These are phyloP conservation scores for Fusarium nodosum DNA, from an alignment of 2,329 filamentous ascomycete species.

Conservation along the genomic window DNA sequence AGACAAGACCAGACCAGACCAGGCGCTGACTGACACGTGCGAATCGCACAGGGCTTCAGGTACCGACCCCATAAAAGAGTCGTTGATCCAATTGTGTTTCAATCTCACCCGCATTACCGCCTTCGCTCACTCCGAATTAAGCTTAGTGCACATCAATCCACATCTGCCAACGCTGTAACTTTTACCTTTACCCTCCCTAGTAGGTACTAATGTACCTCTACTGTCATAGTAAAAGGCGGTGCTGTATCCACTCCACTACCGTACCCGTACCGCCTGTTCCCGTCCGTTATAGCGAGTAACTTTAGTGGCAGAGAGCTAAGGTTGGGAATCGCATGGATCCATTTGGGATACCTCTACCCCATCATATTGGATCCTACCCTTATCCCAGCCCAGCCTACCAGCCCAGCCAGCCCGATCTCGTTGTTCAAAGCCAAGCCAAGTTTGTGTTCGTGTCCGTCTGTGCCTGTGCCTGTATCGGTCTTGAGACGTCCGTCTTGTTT, in stretches of 20 bases:
- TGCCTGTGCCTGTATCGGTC: conserved; percentile 18
- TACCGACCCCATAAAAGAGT: conserved; percentile 31
- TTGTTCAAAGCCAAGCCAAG: conserved; percentile 24
- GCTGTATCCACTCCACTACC: conserved; percentile 35
- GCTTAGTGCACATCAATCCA: conserved; percentile 24
- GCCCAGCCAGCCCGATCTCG: conserved; percentile 32
- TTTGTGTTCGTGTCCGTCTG: conserved; percentile 32
- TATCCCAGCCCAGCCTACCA: conserved; percentile 38
- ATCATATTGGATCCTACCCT: conserved; percentile 45
- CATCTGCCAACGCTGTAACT: conserved; percentile 27
- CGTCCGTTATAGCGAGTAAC: conserved; percentile 31
- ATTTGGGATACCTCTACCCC: conserved; percentile 41
- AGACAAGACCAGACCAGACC: conserved; percentile 17
- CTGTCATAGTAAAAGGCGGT: conserved; percentile 4
- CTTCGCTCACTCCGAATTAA: conserved; percentile 15
- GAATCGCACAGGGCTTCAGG: conserved; percentile 46
- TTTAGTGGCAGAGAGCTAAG: conserved; percentile 12
- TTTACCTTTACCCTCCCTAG: not conserved
- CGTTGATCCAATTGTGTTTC: conserved; percentile 34
- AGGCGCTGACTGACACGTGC: conserved; percentile 43
- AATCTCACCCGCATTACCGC: conserved; percentile 42
- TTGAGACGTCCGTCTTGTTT: not conserved
- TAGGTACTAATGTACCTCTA: too few species aligned
- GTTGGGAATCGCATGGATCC: conserved; percentile 2
- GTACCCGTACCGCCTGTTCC: conserved; percentile 40